Percentiles rank a stretch among this genome's conserved stretches.
These are phyloP conservation scores for Wickerhamomyces alni DNA, from an alignment of 805 yeast species.

Conservation along the genomic window DNA sequence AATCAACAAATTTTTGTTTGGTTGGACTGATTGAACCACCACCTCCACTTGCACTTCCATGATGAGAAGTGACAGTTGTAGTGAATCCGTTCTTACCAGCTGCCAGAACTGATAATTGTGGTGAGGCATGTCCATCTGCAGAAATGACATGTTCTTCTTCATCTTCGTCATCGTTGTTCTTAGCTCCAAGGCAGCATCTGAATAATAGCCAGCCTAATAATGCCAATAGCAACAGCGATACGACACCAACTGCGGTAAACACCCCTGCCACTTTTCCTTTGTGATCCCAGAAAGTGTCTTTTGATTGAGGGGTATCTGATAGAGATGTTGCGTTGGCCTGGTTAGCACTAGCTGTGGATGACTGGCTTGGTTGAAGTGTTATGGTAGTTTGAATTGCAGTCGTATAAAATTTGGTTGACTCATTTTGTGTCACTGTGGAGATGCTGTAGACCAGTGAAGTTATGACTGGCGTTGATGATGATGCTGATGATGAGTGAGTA, in stretches of 20 bases:
- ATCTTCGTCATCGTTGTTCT: constrained; percentile 7
- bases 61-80: neutral
- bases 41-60: neutral
- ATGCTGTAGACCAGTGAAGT: constrained; percentile 5
- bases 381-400: constrained; percentile 5
- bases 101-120: too few species aligned
- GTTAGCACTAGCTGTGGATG: constrained; percentile 10
- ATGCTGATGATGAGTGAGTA: neutral
- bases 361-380: constrained; percentile 9
- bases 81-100: too few species aligned
- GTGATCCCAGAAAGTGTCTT: constrained; percentile 50
- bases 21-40: neutral
- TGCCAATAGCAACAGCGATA: constrained; percentile 38
- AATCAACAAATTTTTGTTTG: constrained; percentile 7
- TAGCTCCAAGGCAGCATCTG: neutral
- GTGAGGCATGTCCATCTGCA: neutral
- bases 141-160: constrained; percentile 9
- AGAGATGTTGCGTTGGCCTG: constrained; percentile 9
- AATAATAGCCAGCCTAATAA: constrained; percentile 36
- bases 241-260: constrained; percentile 72
- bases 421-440: constrained; percentile 4
- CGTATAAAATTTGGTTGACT: constrained; percentile 7
- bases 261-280: constrained; percentile 84
- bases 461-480: constrained; percentile 1
- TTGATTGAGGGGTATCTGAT: neutral